Evolutionary conservation across 2,329 filamentous ascomycete species (phyloP), one percentile per base, ranked within the genome.

Genomic region (Xylaria sp.): DNA sequence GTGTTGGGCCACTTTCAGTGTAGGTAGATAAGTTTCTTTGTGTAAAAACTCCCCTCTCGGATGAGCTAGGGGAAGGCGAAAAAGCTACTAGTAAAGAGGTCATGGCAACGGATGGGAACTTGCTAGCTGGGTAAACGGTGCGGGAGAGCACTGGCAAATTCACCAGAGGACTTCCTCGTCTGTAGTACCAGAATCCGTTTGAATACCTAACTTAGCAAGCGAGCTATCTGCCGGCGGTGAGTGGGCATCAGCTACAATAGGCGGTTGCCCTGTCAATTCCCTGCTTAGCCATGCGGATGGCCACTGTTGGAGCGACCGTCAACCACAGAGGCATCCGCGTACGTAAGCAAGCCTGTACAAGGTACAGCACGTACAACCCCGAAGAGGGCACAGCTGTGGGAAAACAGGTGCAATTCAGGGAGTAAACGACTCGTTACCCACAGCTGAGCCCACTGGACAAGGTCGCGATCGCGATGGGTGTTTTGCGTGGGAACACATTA

Each of bases 211-310:
- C 28, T 28, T 28, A 56, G n/a, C 39, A 46, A 58, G 52, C 6
- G 65, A 31, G 55, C 15, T 28, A 55, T 57, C 41, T 69, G 55
- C 56, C 63, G 65, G 67, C 63, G 65, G 67, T 70, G 68, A 68
- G 65, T 54, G 63, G 56, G 31, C 37, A 37, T 34, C 4, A 44
- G 34, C 23, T n/a, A 50, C 28, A 28, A 28, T 28, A 28, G 15
- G 25, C 48, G 57, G 48, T 72, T 61, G 68, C 59, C 54, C 61
- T 50, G 59, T 64, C 56, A 23, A 63, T 65, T 69, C 48, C 65
- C 59, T 58, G 61, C 44, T 56, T 31, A 51, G 65, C 58, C 54
- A 65, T 56, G 65, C 62, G 70, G 67, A 66, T 65, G 60, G 69
- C 65, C 66, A 60, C 69, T 52, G 57, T 61, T 39, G 60, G 64